Evolutionary conservation across 352 stramenopile genomes (phyloP).

Genomic region (Pythium vanterpoolii): DNA sequence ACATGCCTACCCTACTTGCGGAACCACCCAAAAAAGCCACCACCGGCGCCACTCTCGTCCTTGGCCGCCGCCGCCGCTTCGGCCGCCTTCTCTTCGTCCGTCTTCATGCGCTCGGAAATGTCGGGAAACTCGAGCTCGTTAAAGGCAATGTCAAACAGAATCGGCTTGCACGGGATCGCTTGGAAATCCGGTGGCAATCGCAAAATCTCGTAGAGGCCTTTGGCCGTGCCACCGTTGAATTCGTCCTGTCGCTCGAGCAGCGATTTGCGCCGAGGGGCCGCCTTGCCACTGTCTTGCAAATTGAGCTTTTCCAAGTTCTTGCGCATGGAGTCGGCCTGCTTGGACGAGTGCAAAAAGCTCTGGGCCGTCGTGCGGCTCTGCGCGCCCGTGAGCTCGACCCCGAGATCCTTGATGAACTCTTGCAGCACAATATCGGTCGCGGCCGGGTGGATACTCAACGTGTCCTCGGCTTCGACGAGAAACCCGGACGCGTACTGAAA

Average conservation of each 20-base stretch:
- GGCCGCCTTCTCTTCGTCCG: constrained; percentile 62
- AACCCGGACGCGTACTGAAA: constrained; percentile 73
- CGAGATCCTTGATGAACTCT: constrained; percentile 56
- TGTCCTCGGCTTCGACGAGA: constrained; percentile 56
- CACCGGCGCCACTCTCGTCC: constrained; percentile 27
- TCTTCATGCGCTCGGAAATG: constrained; percentile 73
- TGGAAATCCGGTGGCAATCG: constrained; percentile 61
- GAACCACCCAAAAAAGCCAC: constrained; percentile 79
- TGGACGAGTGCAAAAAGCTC: constrained; percentile 64
- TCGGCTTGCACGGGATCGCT: constrained; percentile 67
- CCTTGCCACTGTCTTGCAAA: constrained; percentile 30
- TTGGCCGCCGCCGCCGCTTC: constrained; percentile 38
- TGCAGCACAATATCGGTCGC: constrained; percentile 62
- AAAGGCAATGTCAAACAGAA: constrained; percentile 82
- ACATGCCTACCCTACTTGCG: constrained; percentile 41
- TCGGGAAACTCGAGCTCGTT: constrained; percentile 80
- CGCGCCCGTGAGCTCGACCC: constrained; percentile 58
- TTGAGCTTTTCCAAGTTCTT: constrained; percentile 66
- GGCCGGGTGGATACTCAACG: constrained; percentile 47
- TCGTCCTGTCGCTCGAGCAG: constrained; percentile 58
- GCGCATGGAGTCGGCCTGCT: constrained; percentile 49
- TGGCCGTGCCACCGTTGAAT: constrained; percentile 42
- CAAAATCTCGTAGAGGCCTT: constrained; percentile 60
- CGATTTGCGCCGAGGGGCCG: constrained; percentile 27
- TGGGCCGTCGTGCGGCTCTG: constrained; percentile 68